Evolutionary conservation across 176 grass and related monocot species (phyloP).

Genomic region (Microstegium vimineum): DNA sequence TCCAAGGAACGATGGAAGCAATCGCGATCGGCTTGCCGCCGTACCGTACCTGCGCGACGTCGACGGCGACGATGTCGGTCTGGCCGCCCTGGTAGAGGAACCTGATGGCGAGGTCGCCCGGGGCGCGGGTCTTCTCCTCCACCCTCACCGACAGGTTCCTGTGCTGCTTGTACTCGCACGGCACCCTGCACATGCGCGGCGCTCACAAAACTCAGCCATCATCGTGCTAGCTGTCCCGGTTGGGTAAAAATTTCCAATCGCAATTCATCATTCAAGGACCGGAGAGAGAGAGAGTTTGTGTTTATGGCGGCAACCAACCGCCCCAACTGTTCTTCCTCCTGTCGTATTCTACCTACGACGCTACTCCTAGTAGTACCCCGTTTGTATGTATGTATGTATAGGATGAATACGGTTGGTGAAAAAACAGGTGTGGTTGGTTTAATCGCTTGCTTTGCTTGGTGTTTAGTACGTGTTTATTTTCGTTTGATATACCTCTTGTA

Average conservation of each 20-base stretch:
- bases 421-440: not conserved
- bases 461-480: not conserved
- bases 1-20: too few species aligned
- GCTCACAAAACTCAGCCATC: slow-evolving; percentile 1
- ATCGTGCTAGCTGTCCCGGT: too few species aligned
- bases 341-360: not conserved
- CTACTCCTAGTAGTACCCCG: too few species aligned
- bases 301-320: not conserved
- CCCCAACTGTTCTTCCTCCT: not conserved
- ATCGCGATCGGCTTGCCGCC: too few species aligned
- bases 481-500: slow-evolving; percentile 57
- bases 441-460: too few species aligned
- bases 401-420: slow-evolving; percentile 18
- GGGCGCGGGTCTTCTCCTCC: slow-evolving; percentile 47
- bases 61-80: slow-evolving; percentile 89
- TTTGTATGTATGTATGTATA: not conserved
- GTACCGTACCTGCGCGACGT: slow-evolving; percentile 70
- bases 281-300: not conserved
- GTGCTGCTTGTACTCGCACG: slow-evolving; percentile 63
- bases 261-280: not conserved
- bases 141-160: slow-evolving; percentile 72
- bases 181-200: slow-evolving; percentile 43
- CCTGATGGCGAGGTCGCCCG: slow-evolving; percentile 50
- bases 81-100: slow-evolving; percentile 96
- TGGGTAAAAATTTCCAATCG: too few species aligned